These are phyloP conservation scores for Luzula sylvatica DNA, from an alignment of 176 grass and related monocot species.

Conservation along the genomic window DNA sequence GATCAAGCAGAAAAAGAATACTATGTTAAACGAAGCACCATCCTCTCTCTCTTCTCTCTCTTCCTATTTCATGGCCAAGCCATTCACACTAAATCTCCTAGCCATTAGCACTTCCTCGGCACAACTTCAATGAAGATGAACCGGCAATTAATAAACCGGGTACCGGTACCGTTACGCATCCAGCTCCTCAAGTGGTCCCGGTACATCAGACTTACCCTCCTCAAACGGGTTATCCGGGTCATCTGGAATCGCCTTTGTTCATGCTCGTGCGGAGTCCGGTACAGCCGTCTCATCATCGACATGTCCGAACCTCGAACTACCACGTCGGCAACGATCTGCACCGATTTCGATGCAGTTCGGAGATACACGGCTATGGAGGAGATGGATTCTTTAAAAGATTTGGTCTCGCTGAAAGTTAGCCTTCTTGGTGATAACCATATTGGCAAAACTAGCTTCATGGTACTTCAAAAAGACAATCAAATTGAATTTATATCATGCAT, in stretches of 20 bases:
- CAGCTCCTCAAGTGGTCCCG: slow-evolving; percentile 49
- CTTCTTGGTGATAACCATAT: slow-evolving; percentile 83
- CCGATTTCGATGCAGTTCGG: neutral
- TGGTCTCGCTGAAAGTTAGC: slow-evolving; percentile 82
- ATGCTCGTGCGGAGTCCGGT: slow-evolving; percentile 32
- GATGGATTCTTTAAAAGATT: slow-evolving; percentile 24
- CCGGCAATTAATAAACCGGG: slow-evolving; percentile 6
- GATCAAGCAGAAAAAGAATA: slow-evolving; percentile 6
- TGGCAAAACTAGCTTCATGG: slow-evolving; percentile 99
- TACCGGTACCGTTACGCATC: neutral
- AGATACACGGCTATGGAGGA: neutral
- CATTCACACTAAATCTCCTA: slow-evolving; percentile 10
- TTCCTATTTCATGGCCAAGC: slow-evolving; percentile 2
- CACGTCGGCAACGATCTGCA: slow-evolving; percentile 12
- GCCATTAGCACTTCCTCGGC: neutral
- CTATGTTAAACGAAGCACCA: slow-evolving; percentile 1
- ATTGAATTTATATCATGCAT: too few species aligned
- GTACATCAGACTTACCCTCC: slow-evolving; percentile 48
- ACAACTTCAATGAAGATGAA: slow-evolving; percentile 13
- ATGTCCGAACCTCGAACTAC: neutral
- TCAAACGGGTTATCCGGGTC: slow-evolving; percentile 49
- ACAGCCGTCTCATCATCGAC: slow-evolving; percentile 32
- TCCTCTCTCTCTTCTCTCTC: neutral
- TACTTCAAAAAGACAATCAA: slow-evolving; percentile 12
- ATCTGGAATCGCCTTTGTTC: slow-evolving; percentile 54